Conservation (phyloP, 2,329 filamentous ascomycete species). For the Podosphaera fusca region DNA sequence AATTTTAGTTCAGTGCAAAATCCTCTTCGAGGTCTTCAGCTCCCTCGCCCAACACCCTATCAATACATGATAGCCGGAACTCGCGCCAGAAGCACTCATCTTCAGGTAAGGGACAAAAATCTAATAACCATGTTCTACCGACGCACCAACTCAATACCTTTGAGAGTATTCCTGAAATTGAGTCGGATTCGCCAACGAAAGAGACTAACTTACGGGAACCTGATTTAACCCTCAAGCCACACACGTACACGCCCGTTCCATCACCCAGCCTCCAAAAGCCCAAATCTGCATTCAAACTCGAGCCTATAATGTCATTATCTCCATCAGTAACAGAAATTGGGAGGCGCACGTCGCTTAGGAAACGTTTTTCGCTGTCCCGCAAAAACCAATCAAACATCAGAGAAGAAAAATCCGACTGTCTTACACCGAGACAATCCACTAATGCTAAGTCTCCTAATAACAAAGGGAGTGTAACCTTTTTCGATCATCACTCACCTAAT, state of each 20-base stretch:
- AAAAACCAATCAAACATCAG: conserved; percentile 6
- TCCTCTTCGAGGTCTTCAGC: conserved; percentile 2
- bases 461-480: conserved; percentile 1
- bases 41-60: conserved; percentile 4
- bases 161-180: conserved; percentile 10
- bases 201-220: conserved; percentile 6
- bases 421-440: conserved; percentile 1
- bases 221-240: conserved; percentile 14
- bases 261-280: conserved; percentile 3
- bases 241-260: conserved; percentile 13
- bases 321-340: conserved; percentile 5
- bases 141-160: no score
- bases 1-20: conserved; percentile 6
- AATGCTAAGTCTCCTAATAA: conserved; percentile 6
- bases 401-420: conserved; percentile 3
- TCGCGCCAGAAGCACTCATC: conserved; percentile 11
- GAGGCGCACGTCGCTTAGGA: conserved; percentile 10
- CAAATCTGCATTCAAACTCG: conserved; percentile 1
- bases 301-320: not conserved
- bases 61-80: not conserved
- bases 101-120: conserved; percentile 12
- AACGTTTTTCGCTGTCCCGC: conserved; percentile 13
- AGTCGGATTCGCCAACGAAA: conserved; percentile 10
- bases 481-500: conserved; percentile 1
- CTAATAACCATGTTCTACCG: conserved; percentile 6